Evolutionary conservation across 495 filamentous ascomycete genomes (phyloP).

Genomic region (Xylaria cubensis): DNA sequence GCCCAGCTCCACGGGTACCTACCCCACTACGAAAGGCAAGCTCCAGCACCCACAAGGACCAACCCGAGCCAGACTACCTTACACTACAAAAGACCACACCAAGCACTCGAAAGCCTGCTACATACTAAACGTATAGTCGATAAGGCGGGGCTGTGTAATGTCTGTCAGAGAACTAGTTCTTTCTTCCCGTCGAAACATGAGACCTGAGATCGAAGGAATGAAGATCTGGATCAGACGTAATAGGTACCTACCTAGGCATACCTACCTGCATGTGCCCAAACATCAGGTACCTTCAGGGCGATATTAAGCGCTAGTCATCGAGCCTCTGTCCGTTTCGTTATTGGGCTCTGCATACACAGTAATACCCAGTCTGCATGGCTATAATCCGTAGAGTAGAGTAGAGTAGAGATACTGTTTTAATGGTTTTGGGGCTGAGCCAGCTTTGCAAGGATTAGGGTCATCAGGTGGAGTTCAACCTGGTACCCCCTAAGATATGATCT

Average conservation of each 20-base stretch:
- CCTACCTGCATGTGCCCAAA: background rate
- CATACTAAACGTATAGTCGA: background rate
- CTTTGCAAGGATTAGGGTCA: background rate
- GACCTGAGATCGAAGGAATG: background rate
- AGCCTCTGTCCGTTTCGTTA: background rate
- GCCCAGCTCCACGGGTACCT: constrained; percentile 22
- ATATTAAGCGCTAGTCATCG: background rate
- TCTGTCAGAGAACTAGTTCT: background rate
- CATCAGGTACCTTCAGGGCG: background rate
- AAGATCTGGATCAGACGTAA: background rate
- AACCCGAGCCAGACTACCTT: constrained; percentile 1
- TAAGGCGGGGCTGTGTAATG: background rate
- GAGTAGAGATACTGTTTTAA: background rate
- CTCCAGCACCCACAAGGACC: constrained; percentile 8
- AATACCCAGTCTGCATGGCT: background rate
- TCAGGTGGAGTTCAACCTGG: background rate
- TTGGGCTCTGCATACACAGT: background rate
- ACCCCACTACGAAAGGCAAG: constrained; percentile 10
- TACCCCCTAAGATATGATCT: background rate
- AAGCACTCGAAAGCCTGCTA: constrained; percentile 1
- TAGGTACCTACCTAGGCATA: constrained; percentile 1
- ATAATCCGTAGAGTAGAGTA: too few species aligned
- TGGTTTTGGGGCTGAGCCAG: constrained; percentile 14
- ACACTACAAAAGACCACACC: background rate
- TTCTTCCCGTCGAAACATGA: background rate